phyloP scores from a whole-genome alignment of 192 early-diverging fungal genomes.

The Coemansia sp. region DNA sequence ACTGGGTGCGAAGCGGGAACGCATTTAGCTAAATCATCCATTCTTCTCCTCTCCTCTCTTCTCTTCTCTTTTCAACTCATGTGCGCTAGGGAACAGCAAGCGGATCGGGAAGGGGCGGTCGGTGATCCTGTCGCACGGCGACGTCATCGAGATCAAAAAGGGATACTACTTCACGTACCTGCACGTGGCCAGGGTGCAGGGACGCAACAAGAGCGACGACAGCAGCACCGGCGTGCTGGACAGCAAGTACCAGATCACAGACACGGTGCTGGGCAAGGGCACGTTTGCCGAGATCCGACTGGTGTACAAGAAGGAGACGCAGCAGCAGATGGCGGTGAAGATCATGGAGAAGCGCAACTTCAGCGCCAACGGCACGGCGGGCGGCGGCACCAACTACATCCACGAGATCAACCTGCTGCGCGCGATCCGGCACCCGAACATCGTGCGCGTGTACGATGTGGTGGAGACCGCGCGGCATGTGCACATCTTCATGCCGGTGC shows the following conservation, averaged over 20 bases:
- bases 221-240: slow-evolving; percentile 12
- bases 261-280: slow-evolving; percentile 56
- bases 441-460: slow-evolving; percentile 68
- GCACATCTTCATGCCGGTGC: slow-evolving; percentile 75
- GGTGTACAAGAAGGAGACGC: slow-evolving; percentile 64
- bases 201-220: slow-evolving; percentile 9
- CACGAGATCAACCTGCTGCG: slow-evolving; percentile 76
- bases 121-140: slow-evolving; percentile 61
- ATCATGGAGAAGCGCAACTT: slow-evolving; percentile 79
- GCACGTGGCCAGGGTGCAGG: slow-evolving; percentile 14
- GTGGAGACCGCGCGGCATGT: slow-evolving; percentile 59
- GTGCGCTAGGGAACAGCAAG: slow-evolving; percentile 46
- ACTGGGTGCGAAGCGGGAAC: not conserved
- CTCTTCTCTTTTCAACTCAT: not conserved
- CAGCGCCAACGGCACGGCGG: slow-evolving; percentile 62
- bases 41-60: not conserved
- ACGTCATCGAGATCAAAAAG: slow-evolving; percentile 59
- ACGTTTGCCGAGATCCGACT: slow-evolving; percentile 78
- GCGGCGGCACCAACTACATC: slow-evolving; percentile 73
- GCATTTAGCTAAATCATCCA: not conserved
- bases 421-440: slow-evolving; percentile 68
- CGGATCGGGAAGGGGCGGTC: slow-evolving; percentile 58
- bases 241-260: slow-evolving; percentile 54
- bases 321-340: slow-evolving; percentile 77
- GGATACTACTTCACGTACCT: slow-evolving; percentile 55